Percentiles rank a stretch among this genome's conserved stretches.
Evolutionary conservation across 2,329 filamentous ascomycete genomes (phyloP).

Genomic region (Colletotrichum tamarilloi): DNA sequence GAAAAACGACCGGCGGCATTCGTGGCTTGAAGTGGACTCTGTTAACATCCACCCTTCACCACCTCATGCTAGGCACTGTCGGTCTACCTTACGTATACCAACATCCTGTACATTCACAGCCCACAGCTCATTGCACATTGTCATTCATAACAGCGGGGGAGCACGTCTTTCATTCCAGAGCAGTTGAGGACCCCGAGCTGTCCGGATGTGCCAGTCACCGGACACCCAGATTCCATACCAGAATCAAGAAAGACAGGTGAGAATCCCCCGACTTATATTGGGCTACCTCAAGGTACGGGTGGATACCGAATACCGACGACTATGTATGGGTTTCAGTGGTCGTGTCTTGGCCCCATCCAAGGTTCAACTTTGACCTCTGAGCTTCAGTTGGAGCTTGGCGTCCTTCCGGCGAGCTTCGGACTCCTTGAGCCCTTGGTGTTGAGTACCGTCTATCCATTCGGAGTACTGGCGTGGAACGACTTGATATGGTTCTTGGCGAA

Average conservation of each 20-base stretch:
- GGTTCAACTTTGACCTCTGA: neutral
- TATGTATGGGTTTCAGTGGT: neutral
- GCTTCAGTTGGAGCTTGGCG: neutral
- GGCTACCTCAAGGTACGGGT: neutral
- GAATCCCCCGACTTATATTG: neutral
- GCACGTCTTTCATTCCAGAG: slow-evolving; percentile 1
- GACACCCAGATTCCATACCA: neutral
- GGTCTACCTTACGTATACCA: no score
- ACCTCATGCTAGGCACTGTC: neutral
- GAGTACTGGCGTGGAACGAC: neutral
- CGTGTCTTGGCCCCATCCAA: slow-evolving; percentile 11
- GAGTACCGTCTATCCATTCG: no score
- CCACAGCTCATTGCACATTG: neutral
- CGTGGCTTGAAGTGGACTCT: neutral
- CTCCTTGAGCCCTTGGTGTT: no score
- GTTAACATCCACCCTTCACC: neutral
- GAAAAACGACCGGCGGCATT: neutral
- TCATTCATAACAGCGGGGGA: neutral
- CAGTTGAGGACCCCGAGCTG: neutral
- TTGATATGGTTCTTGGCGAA: neutral
- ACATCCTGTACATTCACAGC: no score
- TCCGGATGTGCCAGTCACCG: neutral
- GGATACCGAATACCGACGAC: neutral
- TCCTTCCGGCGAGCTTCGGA: neutral
- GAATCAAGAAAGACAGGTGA: neutral